A percentile compares a stretch with the other conserved stretches of the same genome.
phyloP scores from a whole-genome alignment of 176 grass and related monocot genomes.

The Eleusine indica region DNA sequence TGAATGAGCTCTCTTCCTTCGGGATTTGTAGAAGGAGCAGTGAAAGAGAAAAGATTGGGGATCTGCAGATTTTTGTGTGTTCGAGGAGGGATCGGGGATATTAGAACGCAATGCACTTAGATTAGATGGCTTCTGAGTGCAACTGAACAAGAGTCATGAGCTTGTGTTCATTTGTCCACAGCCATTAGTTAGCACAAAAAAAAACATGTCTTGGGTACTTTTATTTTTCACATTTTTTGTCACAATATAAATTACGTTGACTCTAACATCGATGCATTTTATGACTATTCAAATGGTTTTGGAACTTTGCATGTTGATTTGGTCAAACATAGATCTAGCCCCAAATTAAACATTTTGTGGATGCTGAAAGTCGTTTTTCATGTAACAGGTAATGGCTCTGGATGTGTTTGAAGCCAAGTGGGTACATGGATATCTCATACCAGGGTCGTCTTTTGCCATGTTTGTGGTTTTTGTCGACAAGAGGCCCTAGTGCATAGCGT shows the following conservation, averaged over 20 bases:
- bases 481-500: background rate
- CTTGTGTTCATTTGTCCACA: background rate
- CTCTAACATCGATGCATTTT: background rate
- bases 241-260: background rate
- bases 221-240: background rate
- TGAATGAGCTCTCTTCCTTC: background rate
- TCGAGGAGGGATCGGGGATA: no score
- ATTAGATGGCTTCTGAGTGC: background rate
- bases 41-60: background rate
- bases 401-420: background rate
- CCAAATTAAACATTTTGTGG: background rate
- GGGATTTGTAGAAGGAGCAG: background rate
- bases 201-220: background rate
- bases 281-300: background rate
- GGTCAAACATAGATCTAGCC: background rate
- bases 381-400: conserved; percentile 26
- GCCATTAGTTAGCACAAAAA: background rate
- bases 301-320: conserved; percentile 1
- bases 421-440: background rate
- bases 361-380: background rate
- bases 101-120: background rate
- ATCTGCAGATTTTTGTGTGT: background rate
- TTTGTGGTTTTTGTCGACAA: conserved; percentile 31
- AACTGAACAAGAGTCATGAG: background rate
- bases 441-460: conserved; percentile 27